A percentile compares a stretch with the other conserved stretches of the same genome.
Evolutionary conservation across 805 yeast species (phyloP).

Genomic region (Yarrowia keelungensis): DNA sequence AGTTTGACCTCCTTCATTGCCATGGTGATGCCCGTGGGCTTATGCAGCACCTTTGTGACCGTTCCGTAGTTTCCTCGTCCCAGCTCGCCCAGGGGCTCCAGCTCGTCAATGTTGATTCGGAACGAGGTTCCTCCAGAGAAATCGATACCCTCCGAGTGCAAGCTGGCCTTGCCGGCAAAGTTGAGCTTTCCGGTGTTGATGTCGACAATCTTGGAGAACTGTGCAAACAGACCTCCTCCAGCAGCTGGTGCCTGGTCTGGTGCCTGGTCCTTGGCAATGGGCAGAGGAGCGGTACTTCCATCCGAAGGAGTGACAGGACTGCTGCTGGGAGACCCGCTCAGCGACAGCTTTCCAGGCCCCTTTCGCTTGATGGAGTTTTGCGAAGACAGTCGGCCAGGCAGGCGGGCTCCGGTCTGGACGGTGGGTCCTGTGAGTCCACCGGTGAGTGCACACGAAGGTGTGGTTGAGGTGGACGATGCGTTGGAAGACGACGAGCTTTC

Average conservation of each 20-base stretch:
- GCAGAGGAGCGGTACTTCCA: constrained; percentile 46
- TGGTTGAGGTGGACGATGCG: constrained; percentile 7
- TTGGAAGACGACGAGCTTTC: constrained; percentile 27
- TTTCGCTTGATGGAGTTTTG: constrained; percentile 33
- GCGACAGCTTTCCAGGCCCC: constrained; percentile 40
- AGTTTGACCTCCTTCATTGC: constrained; percentile 97
- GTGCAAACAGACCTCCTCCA: constrained; percentile 62
- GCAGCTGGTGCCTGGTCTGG: constrained; percentile 38
- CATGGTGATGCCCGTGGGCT: constrained; percentile 90
- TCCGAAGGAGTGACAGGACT: constrained; percentile 46
- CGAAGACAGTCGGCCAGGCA: constrained; percentile 31
- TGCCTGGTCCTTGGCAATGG: constrained; percentile 35
- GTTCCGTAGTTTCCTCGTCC: constrained; percentile 98
- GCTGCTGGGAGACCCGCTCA: constrained; percentile 40
- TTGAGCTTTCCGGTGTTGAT: constrained; percentile 90
- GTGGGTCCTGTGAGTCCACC: constrained; percentile 41
- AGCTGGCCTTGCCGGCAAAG: constrained; percentile 90
- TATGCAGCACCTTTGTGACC: constrained; percentile 89
- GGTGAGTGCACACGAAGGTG: constrained; percentile 10
- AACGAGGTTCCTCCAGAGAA: constrained; percentile 88
- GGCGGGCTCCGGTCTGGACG: constrained; percentile 13
- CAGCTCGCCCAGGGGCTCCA: constrained; percentile 72
- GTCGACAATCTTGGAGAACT: constrained; percentile 87
- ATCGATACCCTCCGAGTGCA: constrained; percentile 90
- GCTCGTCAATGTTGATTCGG: constrained; percentile 83